Percentiles rank a stretch among this genome's conserved stretches.
Evolutionary conservation across 108 stramenopile genomes (phyloP).

Genomic region (Seminavis robusta): DNA sequence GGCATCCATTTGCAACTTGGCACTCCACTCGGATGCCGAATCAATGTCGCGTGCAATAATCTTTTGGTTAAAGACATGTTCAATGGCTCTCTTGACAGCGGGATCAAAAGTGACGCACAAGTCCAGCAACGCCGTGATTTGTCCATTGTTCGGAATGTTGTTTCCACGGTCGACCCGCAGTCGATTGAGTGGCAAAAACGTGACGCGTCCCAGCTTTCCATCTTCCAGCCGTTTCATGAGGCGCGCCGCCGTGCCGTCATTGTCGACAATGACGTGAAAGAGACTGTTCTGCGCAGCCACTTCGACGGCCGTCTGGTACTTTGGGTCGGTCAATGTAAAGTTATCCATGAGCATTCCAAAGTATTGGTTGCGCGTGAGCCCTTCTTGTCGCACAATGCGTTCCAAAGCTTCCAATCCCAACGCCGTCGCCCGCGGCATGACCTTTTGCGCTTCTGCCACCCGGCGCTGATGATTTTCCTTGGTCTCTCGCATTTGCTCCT

Average conservation of each 20-base stretch:
- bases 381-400: slow-evolving; percentile 72
- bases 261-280: slow-evolving; percentile 98
- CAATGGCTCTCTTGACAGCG: slow-evolving; percentile 84
- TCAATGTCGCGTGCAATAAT: slow-evolving; percentile 84
- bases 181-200: slow-evolving; percentile 96
- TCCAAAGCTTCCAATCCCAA: slow-evolving; percentile 81
- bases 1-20: slow-evolving; percentile 81
- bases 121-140: slow-evolving; percentile 40
- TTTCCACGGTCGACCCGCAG: slow-evolving; percentile 53
- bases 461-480: slow-evolving; percentile 52
- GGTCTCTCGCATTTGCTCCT: slow-evolving; percentile 62
- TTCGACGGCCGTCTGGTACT: slow-evolving; percentile 92
- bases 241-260: slow-evolving; percentile 91
- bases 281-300: slow-evolving; percentile 92
- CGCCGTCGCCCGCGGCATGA: slow-evolving; percentile 87
- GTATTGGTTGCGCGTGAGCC: slow-evolving; percentile 69
- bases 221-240: slow-evolving; percentile 88
- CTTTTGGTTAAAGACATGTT: slow-evolving; percentile 91
- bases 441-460: slow-evolving; percentile 57
- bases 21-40: slow-evolving; percentile 69
- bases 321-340: slow-evolving; percentile 65
- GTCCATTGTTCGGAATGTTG: slow-evolving; percentile 15
- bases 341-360: slow-evolving; percentile 95
- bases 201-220: slow-evolving; percentile 89
- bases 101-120: slow-evolving; percentile 78